These are phyloP conservation scores for Psilocybe cyanescens DNA, from an alignment of 768 basidiomycete species.

Conservation along the genomic window DNA sequence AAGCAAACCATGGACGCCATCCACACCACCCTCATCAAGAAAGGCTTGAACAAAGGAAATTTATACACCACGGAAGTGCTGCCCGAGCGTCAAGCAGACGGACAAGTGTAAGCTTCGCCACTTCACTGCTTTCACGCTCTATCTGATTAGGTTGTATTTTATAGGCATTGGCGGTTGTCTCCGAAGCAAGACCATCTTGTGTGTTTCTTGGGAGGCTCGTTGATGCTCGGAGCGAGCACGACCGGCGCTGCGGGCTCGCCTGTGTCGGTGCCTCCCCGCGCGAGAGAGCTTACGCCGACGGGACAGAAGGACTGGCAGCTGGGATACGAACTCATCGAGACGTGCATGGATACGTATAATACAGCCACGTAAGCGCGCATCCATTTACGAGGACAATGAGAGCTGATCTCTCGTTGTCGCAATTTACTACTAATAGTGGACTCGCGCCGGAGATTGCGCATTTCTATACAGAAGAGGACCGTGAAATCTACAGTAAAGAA, in stretches of 20 bases:
- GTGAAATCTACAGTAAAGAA: conserved; percentile 42
- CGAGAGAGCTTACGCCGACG: conserved; percentile 55
- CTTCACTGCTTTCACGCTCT: background rate
- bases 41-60: conserved; percentile 58
- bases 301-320: conserved; percentile 83
- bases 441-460: conserved; percentile 89
- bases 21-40: conserved; percentile 70
- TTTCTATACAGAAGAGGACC: conserved; percentile 67
- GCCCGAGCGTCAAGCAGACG: conserved; percentile 48
- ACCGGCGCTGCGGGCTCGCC: conserved; percentile 50
- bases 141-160: background rate
- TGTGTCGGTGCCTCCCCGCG: conserved; percentile 70
- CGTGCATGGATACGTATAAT: conserved; percentile 84
- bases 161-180: conserved; percentile 67
- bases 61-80: conserved; percentile 84
- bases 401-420: too few species aligned
- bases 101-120: conserved; percentile 33
- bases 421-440: conserved; percentile 43
- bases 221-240: conserved; percentile 86
- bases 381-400: conserved; percentile 22
- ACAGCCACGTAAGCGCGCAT: conserved; percentile 72
- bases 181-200: conserved; percentile 97
- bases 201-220: conserved; percentile 91
- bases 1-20: conserved; percentile 82
- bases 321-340: conserved; percentile 82